Evolutionary conservation across 345 rosid species (phyloP).

Genomic region (Diplotaxis tenuifolia): DNA sequence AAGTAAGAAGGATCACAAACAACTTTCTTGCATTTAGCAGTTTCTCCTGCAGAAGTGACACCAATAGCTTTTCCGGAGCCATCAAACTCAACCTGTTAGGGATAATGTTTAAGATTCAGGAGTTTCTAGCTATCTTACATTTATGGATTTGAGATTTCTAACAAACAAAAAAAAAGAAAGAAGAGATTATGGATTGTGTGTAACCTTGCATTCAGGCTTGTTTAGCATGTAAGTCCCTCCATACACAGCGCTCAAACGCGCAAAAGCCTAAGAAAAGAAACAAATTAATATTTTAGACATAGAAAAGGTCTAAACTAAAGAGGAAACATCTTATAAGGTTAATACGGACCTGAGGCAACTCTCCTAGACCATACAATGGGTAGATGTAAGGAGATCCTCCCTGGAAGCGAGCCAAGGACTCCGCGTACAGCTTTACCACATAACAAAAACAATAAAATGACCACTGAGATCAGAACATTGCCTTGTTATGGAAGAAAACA

Average conservation of each 20-base stretch:
- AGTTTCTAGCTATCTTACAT: background rate
- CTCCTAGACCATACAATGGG: conserved; percentile 88
- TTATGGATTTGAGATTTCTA: background rate
- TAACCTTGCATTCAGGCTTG: conserved; percentile 91
- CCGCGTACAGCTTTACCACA: conserved; percentile 71
- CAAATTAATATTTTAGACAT: background rate
- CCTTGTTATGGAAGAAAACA: background rate
- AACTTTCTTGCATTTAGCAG: conserved; percentile 92
- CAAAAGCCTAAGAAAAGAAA: conserved; percentile 63
- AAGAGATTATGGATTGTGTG: background rate
- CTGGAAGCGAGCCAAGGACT: conserved; percentile 87
- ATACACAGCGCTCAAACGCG: conserved; percentile 90
- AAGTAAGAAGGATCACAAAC: conserved; percentile 92
- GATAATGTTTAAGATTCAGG: conserved; percentile 8
- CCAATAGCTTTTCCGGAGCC: conserved; percentile 68
- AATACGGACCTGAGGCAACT: conserved; percentile 74
- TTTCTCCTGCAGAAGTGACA: conserved; percentile 84
- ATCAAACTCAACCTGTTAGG: conserved; percentile 69
- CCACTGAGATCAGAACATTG: background rate
- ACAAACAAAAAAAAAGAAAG: background rate
- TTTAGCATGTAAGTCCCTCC: conserved; percentile 98
- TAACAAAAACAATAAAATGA: background rate
- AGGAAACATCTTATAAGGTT: background rate
- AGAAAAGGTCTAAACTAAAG: background rate
- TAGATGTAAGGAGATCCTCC: conserved; percentile 93